Percentiles rank a stretch among this genome's conserved stretches.
Conservation (phyloP, 2,329 filamentous ascomycete species). For the Colletotrichum aenigma region DNA sequence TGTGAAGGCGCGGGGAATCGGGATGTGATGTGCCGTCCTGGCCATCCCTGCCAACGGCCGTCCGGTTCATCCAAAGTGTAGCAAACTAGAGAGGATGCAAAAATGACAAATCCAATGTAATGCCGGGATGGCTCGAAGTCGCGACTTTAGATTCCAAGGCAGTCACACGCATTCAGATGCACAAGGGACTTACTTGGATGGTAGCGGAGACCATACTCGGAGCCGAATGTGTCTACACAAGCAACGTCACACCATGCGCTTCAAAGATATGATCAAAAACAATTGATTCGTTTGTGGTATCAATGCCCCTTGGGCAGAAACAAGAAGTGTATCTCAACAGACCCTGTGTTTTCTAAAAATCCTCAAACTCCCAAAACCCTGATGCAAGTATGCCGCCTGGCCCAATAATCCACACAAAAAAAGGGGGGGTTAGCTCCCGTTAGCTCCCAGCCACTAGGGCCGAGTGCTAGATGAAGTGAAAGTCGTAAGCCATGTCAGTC, state of each 20-base stretch:
- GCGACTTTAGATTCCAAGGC: background rate
- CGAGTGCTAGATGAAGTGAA: background rate
- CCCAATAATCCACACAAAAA: background rate
- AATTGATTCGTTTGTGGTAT: background rate
- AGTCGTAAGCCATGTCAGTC: background rate
- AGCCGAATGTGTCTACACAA: background rate
- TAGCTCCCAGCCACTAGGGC: background rate
- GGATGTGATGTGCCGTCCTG: background rate
- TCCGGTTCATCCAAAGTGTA: background rate
- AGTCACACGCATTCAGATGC: background rate
- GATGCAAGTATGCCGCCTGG: background rate
- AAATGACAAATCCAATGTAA: background rate
- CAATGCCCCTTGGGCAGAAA: background rate
- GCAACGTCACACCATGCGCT: background rate
- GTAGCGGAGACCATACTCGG: background rate
- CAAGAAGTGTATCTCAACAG: background rate
- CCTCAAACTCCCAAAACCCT: background rate
- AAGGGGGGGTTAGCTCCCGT: too few species aligned
- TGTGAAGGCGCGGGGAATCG: background rate
- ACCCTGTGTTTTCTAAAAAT: slow-evolving; percentile 1
- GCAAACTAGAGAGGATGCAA: background rate
- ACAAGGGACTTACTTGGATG: background rate
- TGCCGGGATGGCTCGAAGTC: background rate
- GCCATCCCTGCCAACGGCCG: background rate
- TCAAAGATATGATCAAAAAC: background rate